Base-by-base conservation (phyloP, 495 filamentous ascomycete species). In the Bryoglossum gracile region DNA sequence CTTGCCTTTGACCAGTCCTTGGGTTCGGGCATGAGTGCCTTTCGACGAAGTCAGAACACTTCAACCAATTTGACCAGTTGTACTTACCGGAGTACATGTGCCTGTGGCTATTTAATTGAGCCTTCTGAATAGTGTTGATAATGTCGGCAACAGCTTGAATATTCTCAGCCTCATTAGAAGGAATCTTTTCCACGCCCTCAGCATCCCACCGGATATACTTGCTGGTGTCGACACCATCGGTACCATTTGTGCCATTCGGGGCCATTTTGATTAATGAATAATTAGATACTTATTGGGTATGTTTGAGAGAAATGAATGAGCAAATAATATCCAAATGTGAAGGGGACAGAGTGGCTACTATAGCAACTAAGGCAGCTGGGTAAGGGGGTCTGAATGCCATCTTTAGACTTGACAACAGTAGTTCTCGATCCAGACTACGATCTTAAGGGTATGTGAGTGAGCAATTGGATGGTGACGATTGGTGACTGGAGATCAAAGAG, bases 71-170 rank as follows among this genome's bases (percentile, higher is more conserved):
- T 40, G 11, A 19, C 9, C 10, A 21, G 16, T 16, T 2, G 5
- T 24, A 51, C 21, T 19, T 50, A 51, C 69, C 62, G 26, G 59
- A 55, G 34, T 66, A 66, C 45, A 58, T 65, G 51, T 75, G 68
- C 18, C 67, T 61, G 46, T 65, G 60, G 45, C 60, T 62, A 54
- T 75, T 74, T 48, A 62, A 76, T 50, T 70, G 65, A 8, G 64
- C 60, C 51, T 60, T 67, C 46, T 77, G 73, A 32, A 71, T 66
- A n/a, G 54, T 46, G 48, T 75, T 70, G 65, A 75, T 68, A 59
- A 65, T 57, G 24, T 68, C 63, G 46, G 70, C 68, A 19, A 70
- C 65, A 6, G 64, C 66, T 48, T 73, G 57, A 43, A 72, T 74
- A 43, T 72, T 60, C 46, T 72, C 70, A 8, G 64, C 53, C 39